Evolutionary conservation across 2,329 filamentous ascomycete species (phyloP), one percentile per base, ranked within the genome.

Genomic region (Coniochaeta hoffmannii): DNA sequence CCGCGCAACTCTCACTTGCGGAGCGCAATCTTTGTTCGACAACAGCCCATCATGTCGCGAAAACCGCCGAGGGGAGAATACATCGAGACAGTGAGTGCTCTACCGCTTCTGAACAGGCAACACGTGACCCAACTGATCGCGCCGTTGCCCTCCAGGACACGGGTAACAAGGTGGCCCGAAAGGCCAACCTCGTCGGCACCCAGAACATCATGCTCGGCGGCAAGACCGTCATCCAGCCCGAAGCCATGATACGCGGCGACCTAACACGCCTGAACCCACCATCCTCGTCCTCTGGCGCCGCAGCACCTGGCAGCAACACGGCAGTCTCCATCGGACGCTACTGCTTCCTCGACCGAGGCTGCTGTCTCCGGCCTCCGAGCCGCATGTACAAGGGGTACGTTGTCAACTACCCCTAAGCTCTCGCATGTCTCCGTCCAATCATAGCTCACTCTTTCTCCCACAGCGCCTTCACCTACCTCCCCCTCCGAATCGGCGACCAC

Each of bases 121-220:
- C n/a, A n/a, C n/a, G n/a, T n/a, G n/a, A 15, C 34, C 17, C 15
- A 17, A 24, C 28, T 3, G 51, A 35, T 55, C 50, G 19, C 35
- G 31, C 26, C 50, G n/a, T n/a, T n/a, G 35, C 34, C 46, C 26
- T 32, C 54, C 63, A 96, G 92, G 93, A 97, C 74, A 96, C 92
- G 2, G 94, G 94, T 62, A 99, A 99, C 81, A 97, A 97, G 76
- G 94, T 99, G 65, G 93, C 92, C 36, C 90, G 94, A 62, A 90
- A 90, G 63, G 89, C 90, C 59, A 86, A 88, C 68, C 90, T 99
- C 63, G 89, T 96, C 66, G 94, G 94, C 65, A 97, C 93, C 22
- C 91, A 96, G 64, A 96, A 97, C 74, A 97, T 99, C 73, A 96
- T 96, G 72, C 87, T 99, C 1, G 94, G 91, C 63, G 94, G 94